Evolutionary conservation across 208 protist genomes (phyloP).

Genomic region (Leishmania amazonensis): DNA sequence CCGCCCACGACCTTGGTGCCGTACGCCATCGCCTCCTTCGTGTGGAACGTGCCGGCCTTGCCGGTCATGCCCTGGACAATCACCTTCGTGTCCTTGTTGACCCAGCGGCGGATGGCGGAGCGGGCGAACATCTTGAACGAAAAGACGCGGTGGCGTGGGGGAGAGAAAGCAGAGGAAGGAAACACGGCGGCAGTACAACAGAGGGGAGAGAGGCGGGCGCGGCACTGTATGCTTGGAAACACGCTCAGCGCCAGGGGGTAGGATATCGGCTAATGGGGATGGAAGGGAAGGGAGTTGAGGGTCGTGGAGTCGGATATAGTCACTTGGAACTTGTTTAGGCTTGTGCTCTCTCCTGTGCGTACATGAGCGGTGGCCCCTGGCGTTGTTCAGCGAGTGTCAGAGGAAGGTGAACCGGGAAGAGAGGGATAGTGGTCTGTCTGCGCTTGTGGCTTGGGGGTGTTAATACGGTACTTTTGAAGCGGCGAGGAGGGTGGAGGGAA

Average conservation of each 20-base stretch:
- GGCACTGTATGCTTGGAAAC: background rate
- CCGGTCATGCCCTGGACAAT: slow-evolving; percentile 99
- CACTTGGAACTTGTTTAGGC: background rate
- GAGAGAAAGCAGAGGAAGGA: background rate
- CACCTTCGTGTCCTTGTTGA: slow-evolving; percentile 97
- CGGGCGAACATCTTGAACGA: slow-evolving; percentile 56
- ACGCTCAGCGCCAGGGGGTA: background rate
- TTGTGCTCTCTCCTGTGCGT: background rate
- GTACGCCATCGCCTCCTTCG: slow-evolving; percentile 96
- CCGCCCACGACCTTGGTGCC: slow-evolving; percentile 99
- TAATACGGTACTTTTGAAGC: background rate
- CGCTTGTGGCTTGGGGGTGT: background rate
- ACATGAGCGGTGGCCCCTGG: background rate
- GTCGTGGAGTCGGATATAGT: background rate
- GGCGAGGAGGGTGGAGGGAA: background rate
- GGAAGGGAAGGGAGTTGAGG: background rate
- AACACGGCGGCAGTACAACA: background rate
- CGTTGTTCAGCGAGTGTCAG: background rate
- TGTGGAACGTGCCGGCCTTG: slow-evolving; percentile 98
- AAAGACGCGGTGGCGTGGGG: background rate
- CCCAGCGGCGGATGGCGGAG: slow-evolving; percentile 62
- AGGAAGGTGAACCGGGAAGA: background rate
- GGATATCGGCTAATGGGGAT: background rate
- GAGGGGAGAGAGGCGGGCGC: background rate
- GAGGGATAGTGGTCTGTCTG: background rate